Evolutionary conservation across 371 early-diverging fungal species (phyloP), one percentile per base, ranked within the genome.

Genomic region (Fennellomyces sp.): DNA sequence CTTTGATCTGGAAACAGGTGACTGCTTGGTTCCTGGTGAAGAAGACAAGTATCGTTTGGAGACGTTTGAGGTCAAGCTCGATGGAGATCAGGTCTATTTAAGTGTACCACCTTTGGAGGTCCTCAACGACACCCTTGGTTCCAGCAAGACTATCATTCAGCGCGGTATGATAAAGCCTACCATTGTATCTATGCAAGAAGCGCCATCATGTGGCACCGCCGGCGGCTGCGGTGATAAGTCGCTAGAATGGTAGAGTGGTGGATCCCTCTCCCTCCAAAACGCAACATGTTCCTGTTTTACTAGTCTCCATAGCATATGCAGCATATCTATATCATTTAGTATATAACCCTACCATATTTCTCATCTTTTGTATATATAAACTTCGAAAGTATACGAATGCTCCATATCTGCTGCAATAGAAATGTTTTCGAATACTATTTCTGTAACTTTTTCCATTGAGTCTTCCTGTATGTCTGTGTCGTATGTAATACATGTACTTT

Each of bases 31-130:
- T 12, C 63, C 76, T 3, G 75, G 73, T 13, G 79, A 77, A 39
- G 75, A 80, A 36, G 70, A 74, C 11, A 65, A 66, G n/a, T 76
- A 77, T 63, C 58, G 65, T 19, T 55, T 88, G 33, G 69, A 67
- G 26, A 80, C 85, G 13, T 88, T 88, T 59, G 70, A 78, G 13
- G 74, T 84, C 48, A 82, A 81, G 59, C 65, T 81, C 23, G 82
- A 69, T 33, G 68, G 64, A 48, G 75, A 61, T 26, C 70, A 69
- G 41, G 80, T 88, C 4, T 75, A 66, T 63, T 55, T 87, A 45
- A 35, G 62, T 6, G 56, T 88, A 33, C 86, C 87, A 15, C 68
- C 81, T 6, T 58, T 67, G n/a, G 60, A 68, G 19, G 68, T 61
- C 11, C 66, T 87, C 28, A 80, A 85, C 52, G 62, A 64, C 15